Evolutionary conservation across 805 yeast species (phyloP).

Genomic region (Pichia rugopelliculosa): DNA sequence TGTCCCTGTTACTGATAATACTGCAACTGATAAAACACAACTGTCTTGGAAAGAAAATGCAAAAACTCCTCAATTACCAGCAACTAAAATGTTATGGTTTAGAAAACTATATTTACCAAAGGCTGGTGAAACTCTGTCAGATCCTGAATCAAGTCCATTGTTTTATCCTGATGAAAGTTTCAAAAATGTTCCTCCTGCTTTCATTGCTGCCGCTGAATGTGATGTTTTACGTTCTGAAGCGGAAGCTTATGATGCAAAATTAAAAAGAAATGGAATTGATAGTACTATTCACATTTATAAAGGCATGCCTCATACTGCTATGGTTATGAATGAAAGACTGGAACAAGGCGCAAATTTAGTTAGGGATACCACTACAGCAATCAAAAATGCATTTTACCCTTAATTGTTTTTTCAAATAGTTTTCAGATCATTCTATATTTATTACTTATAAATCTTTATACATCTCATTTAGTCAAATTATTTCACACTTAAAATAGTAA

Average conservation of each 20-base stretch:
- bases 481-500: no score
- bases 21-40: conserved; percentile 31
- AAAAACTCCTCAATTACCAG: conserved; percentile 37
- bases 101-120: conserved; percentile 34
- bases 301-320: conserved; percentile 42
- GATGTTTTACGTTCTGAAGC: conserved; percentile 40
- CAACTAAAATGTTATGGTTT: conserved; percentile 40
- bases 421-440: no score
- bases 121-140: conserved; percentile 30
- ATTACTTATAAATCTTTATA: no score
- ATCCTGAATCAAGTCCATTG: conserved; percentile 33
- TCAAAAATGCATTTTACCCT: conserved; percentile 24
- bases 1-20: conserved; percentile 39
- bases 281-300: conserved; percentile 30
- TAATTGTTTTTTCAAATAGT: not conserved
- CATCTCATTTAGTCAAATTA: no score
- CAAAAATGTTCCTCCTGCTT: conserved; percentile 33
- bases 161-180: conserved; percentile 35
- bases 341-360: conserved; percentile 30
- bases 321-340: conserved; percentile 39
- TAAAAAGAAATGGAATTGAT: conserved; percentile 30
- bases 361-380: conserved; percentile 26
- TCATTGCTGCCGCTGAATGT: conserved; percentile 36
- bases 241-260: conserved; percentile 34
- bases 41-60: conserved; percentile 34